Evolutionary conservation across 805 yeast species (phyloP).

Genomic region (Pachysolen tannophilus): DNA sequence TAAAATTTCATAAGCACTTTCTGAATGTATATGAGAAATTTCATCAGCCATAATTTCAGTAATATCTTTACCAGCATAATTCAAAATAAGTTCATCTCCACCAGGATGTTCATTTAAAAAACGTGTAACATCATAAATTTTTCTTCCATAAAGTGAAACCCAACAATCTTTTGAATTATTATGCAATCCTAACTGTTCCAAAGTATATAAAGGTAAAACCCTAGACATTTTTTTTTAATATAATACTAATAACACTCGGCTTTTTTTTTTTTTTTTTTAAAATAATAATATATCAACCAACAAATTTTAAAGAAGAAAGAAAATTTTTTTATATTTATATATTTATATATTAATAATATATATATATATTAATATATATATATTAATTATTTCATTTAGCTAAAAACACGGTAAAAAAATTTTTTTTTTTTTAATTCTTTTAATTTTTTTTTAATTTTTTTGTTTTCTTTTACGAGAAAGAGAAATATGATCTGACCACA

Average conservation of each 20-base stretch:
- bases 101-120: constrained; percentile 71
- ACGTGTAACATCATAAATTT: constrained; percentile 74
- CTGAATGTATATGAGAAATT: constrained; percentile 71
- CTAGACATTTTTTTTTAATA: not conserved
- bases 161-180: constrained; percentile 51
- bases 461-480: no score
- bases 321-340: no score
- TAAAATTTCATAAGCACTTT: constrained; percentile 80
- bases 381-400: no score
- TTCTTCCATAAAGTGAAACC: constrained; percentile 75
- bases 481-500: no score
- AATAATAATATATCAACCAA: no score
- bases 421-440: no score
- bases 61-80: constrained; percentile 51
- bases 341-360: no score
- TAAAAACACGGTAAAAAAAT: no score
- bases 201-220: constrained; percentile 52
- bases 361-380: no score
- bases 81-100: constrained; percentile 49
- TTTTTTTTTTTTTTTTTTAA: no score
- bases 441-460: no score
- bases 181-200: constrained; percentile 45
- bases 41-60: constrained; percentile 73
- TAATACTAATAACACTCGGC: no score
- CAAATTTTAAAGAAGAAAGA: not conserved